A percentile compares a stretch with the other conserved stretches of the same genome.
Evolutionary conservation across 805 yeast genomes (phyloP).

Genomic region (Vanderwaltozyma tropicalis): DNA sequence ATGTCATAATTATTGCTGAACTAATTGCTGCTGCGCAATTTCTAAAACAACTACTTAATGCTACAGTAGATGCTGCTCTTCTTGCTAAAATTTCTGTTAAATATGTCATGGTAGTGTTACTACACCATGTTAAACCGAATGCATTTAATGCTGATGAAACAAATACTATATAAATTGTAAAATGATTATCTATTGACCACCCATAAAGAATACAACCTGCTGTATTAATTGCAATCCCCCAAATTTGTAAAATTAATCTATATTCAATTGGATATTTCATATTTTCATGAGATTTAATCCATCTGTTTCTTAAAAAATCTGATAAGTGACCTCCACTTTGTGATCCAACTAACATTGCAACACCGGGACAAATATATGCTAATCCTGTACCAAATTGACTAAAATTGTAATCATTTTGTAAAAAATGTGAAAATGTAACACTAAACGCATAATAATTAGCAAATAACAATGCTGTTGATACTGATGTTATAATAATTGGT

Average conservation of each 20-base stretch:
- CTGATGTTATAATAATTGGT: constrained; percentile 38
- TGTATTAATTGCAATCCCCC: constrained; percentile 35
- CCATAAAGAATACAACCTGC: constrained; percentile 42
- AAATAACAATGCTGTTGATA: constrained; percentile 41
- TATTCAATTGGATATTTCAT: constrained; percentile 36
- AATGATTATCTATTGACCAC: constrained; percentile 37
- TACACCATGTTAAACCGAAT: constrained; percentile 47
- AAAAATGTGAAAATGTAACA: constrained; percentile 37
- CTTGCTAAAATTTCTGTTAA: constrained; percentile 40
- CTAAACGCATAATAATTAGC: constrained; percentile 45
- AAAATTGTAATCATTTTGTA: constrained; percentile 32
- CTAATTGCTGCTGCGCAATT: constrained; percentile 46
- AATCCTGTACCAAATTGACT: constrained; percentile 32
- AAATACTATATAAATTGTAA: constrained; percentile 32
- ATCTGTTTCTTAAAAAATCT: constrained; percentile 29
- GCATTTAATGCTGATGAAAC: constrained; percentile 38
- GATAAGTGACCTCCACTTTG: constrained; percentile 39
- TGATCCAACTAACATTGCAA: constrained; percentile 39
- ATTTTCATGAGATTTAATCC: constrained; percentile 18
- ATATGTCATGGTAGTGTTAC: constrained; percentile 44
- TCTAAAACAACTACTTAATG: constrained; percentile 43
- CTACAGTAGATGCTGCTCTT: constrained; percentile 44
- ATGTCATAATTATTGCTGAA: constrained; percentile 34
- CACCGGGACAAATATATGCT: constrained; percentile 45
- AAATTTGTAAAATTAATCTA: constrained; percentile 34